Evolutionary conservation across 257 asterid species (phyloP).

Genomic region (Pogostemon cablin): DNA sequence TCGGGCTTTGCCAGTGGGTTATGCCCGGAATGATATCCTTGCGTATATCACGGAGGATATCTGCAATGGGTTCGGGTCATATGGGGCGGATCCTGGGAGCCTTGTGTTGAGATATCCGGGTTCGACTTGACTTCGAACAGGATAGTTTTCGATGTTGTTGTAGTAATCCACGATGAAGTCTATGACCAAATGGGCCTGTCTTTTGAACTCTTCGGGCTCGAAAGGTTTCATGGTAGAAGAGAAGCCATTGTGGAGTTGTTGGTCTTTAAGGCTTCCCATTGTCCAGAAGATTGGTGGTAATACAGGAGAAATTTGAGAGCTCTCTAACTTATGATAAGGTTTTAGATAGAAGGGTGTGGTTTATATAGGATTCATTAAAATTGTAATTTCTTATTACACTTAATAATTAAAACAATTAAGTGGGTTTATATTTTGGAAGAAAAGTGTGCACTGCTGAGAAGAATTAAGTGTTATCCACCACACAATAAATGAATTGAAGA

Average conservation of each 20-base stretch:
- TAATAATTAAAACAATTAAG: no score
- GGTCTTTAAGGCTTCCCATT: slow-evolving; percentile 43
- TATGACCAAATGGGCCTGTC: slow-evolving; percentile 54
- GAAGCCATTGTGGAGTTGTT: slow-evolving; percentile 33
- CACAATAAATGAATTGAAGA: no score
- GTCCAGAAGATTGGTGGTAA: no score
- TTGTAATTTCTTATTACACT: no score
- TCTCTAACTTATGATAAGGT: no score
- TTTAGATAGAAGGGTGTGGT: no score
- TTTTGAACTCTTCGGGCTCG: slow-evolving; percentile 60
- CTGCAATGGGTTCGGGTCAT: slow-evolving; percentile 53
- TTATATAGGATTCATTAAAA: no score
- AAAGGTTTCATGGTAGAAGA: slow-evolving; percentile 43
- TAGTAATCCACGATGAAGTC: slow-evolving; percentile 65
- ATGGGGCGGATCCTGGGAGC: slow-evolving; percentile 50
- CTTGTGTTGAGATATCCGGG: slow-evolving; percentile 61
- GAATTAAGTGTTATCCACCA: neutral
- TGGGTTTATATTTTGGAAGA: no score
- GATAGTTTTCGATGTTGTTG: slow-evolving; percentile 58
- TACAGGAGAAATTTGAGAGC: no score
- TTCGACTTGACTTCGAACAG: slow-evolving; percentile 74
- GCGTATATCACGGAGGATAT: slow-evolving; percentile 50
- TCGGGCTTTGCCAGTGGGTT: slow-evolving; percentile 79
- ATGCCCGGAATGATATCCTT: slow-evolving; percentile 66
- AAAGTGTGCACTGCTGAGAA: neutral